Evolutionary conservation across 345 rosid genomes (phyloP).

Genomic region (Pseudoturritis turrita): DNA sequence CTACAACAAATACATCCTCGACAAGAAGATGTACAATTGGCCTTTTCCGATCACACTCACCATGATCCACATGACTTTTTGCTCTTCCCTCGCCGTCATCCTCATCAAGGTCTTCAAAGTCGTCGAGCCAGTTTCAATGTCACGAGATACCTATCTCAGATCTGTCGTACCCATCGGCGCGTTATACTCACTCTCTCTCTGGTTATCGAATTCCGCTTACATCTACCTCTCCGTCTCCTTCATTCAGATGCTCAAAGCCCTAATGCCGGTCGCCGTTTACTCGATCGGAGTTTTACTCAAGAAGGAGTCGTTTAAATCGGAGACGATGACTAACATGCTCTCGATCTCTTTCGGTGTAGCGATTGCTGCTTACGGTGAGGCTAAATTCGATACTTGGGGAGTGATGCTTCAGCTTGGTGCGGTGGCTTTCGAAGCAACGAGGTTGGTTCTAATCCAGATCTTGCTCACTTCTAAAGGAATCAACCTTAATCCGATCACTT

Average conservation of each 20-base stretch:
- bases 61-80: conserved; percentile 98
- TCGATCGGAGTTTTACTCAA: conserved; percentile 78
- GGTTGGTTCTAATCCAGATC: conserved; percentile 89
- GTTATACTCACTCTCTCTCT: conserved; percentile 75
- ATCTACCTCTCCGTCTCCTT: conserved; percentile 93
- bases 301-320: conserved; percentile 60
- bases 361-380: conserved; percentile 91
- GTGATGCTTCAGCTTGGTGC: conserved; percentile 87
- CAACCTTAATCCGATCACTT: conserved; percentile 76
- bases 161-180: conserved; percentile 97
- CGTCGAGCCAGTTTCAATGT: conserved; percentile 89
- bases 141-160: conserved; percentile 66
- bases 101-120: conserved; percentile 86
- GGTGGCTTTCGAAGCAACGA: conserved; percentile 86
- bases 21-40: conserved; percentile 97
- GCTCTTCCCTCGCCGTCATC: conserved; percentile 77
- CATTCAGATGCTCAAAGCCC: conserved; percentile 95
- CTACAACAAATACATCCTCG: conserved; percentile 98
- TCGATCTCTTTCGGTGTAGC: conserved; percentile 93
- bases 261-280: conserved; percentile 97
- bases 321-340: conserved; percentile 83
- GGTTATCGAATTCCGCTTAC: conserved; percentile 98
- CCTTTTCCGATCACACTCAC: conserved; percentile 95
- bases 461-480: conserved; percentile 84
- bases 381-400: conserved; percentile 88